A percentile compares a stretch with the other conserved stretches of the same genome.
These are phyloP conservation scores for Talaromyces verruculosus DNA, from an alignment of 2,329 filamentous ascomycete species.

Conservation along the genomic window DNA sequence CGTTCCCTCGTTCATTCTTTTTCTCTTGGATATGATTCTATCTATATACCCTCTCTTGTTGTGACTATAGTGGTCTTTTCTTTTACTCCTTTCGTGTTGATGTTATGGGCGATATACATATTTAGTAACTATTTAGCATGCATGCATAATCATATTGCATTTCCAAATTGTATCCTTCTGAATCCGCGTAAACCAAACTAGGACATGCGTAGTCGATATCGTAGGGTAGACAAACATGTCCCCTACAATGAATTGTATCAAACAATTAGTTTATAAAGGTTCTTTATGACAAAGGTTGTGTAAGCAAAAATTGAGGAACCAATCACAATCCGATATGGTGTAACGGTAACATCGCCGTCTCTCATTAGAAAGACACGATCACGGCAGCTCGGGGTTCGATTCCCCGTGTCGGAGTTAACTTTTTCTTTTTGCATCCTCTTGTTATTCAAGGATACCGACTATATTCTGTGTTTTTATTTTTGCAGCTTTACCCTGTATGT, in stretches of 20 bases:
- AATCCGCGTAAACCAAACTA: background rate
- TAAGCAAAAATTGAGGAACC: background rate
- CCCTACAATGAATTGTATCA: background rate
- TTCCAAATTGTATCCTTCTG: too few relatives aligned
- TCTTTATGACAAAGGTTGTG: background rate
- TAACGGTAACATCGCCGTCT: constrained; percentile 9
- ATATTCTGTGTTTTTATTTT: background rate
- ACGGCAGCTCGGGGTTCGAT: constrained; percentile 8
- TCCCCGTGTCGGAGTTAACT: background rate
- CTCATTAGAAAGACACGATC: constrained; percentile 4
- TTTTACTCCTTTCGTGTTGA: constrained; percentile 2
- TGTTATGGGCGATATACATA: background rate
- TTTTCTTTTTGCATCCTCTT: background rate
- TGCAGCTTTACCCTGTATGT: too few relatives aligned
- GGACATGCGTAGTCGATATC: too few relatives aligned
- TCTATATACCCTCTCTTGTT: constrained; percentile 23
- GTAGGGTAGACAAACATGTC: background rate
- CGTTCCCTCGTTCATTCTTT: constrained; percentile 17
- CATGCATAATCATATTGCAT: background rate
- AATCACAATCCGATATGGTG: constrained; percentile 7
- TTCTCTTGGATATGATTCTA: constrained; percentile 6
- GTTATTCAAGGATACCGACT: too few relatives aligned
- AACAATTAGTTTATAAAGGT: too few relatives aligned
- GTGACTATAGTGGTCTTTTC: background rate
- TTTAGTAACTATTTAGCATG: constrained; percentile 4